Conservation (phyloP, 2,329 filamentous ascomycete species). For the Aspergillus sp. region DNA sequence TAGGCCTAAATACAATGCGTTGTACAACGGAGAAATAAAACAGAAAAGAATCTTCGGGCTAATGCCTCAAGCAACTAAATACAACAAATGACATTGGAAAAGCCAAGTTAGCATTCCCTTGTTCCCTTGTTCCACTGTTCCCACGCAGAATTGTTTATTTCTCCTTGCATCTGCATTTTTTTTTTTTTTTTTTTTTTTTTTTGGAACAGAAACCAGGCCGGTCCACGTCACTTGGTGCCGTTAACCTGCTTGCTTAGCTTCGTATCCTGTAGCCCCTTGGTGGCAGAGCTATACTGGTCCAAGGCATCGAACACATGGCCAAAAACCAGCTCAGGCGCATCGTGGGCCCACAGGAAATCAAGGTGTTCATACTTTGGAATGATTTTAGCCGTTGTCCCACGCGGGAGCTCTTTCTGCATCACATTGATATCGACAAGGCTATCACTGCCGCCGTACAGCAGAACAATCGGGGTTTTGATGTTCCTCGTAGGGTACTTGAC, state of each 20-base stretch:
- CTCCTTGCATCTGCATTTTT: conserved; percentile 1
- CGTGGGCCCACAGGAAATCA: conserved; percentile 90
- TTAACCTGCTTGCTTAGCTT: conserved; percentile 9
- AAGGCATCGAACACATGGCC: conserved; percentile 88
- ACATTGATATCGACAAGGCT: conserved; percentile 90
- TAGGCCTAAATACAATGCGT: conserved; percentile 5
- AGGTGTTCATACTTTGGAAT: conserved; percentile 94
- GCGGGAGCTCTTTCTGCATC: conserved; percentile 86
- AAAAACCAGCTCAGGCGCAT: conserved; percentile 82
- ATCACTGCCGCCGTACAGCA: conserved; percentile 91
- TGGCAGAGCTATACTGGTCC: conserved; percentile 55
- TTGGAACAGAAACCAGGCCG: not conserved
- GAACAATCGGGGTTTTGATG: conserved; percentile 90
- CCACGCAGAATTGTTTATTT: conserved; percentile 1
- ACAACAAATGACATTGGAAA: conserved; percentile 1
- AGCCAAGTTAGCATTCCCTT: not conserved
- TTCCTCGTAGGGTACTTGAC: conserved; percentile 95
- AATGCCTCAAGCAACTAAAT: not conserved
- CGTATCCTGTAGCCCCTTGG: not conserved
- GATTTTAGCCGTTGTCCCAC: conserved; percentile 79
- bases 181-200: too few relatives aligned
- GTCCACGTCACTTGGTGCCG: conserved; percentile 9
- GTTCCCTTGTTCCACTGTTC: not conserved
- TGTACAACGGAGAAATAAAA: not conserved
- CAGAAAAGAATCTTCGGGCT: not conserved